These are phyloP conservation scores for Cornus controversa DNA, from an alignment of 148 eudicot species.

Conservation along the genomic window DNA sequence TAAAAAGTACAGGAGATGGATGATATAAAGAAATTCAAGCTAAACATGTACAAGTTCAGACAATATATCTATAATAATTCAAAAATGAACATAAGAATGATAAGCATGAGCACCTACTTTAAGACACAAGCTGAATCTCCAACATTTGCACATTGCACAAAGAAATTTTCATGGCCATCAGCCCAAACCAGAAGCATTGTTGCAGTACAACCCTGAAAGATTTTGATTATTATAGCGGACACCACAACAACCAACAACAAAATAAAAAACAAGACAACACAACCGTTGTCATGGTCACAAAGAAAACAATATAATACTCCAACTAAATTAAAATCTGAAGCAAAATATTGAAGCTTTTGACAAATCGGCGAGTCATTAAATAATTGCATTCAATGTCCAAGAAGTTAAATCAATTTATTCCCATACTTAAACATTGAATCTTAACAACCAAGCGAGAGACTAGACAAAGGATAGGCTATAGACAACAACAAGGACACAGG, in stretches of 20 bases:
- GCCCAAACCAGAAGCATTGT: constrained; percentile 90
- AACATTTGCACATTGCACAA: constrained; percentile 97
- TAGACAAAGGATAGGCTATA: background rate
- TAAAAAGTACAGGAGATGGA: too few relatives aligned
- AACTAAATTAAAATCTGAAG: background rate
- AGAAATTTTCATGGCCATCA: constrained; percentile 58
- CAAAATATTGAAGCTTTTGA: constrained; percentile 1
- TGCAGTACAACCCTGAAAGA: constrained; percentile 96
- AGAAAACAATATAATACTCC: constrained; percentile 6
- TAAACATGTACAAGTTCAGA: background rate
- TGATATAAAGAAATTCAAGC: constrained; percentile 2
- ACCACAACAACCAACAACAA: background rate
- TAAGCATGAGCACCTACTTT: constrained; percentile 51
- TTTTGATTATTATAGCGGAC: constrained; percentile 14
- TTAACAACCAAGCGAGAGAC: background rate
- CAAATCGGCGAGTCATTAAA: background rate
- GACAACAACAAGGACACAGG: background rate
- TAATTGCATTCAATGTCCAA: background rate
- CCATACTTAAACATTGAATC: background rate
- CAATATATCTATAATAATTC: background rate
- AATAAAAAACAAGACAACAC: background rate
- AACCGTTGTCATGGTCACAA: background rate
- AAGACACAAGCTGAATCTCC: constrained; percentile 95
- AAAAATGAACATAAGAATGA: constrained; percentile 12
- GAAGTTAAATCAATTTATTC: background rate